Percentiles rank a stretch among this genome's conserved stretches.
These are phyloP conservation scores for Penicillium sp. DNA, from an alignment of 2,329 filamentous ascomycete genomes.

Conservation along the genomic window DNA sequence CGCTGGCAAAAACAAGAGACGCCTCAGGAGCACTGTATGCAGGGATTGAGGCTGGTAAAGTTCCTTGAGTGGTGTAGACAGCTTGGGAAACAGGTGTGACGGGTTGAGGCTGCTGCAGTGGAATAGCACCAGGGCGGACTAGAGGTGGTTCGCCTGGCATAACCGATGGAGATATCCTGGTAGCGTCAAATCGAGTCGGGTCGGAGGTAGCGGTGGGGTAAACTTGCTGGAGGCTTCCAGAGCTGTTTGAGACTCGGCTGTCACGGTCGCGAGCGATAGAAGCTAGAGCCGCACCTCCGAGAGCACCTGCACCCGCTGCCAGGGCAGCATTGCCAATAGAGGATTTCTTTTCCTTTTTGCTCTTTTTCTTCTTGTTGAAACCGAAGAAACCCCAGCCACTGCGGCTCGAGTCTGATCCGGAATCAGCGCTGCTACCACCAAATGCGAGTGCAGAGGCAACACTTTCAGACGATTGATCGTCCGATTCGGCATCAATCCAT, in stretches of 20 bases:
- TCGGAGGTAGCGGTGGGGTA: slow-evolving; percentile 69
- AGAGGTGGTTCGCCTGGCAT: slow-evolving; percentile 26
- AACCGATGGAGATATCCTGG: slow-evolving; percentile 28
- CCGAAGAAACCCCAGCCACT: slow-evolving; percentile 63
- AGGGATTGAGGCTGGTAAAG: slow-evolving; percentile 31
- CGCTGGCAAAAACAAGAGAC: slow-evolving; percentile 41
- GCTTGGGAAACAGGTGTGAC: slow-evolving; percentile 69
- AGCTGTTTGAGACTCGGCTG: slow-evolving; percentile 38
- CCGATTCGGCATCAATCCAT: slow-evolving; percentile 61
- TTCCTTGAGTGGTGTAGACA: slow-evolving; percentile 58
- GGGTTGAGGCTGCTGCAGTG: slow-evolving; percentile 84
- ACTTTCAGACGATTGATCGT: slow-evolving; percentile 54
- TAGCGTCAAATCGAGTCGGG: slow-evolving; percentile 61
- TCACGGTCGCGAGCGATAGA: slow-evolving; percentile 36
- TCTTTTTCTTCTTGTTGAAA: slow-evolving; percentile 52
- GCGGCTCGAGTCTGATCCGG: slow-evolving; percentile 57
- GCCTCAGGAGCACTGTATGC: slow-evolving; percentile 44
- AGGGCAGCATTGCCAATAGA: slow-evolving; percentile 32
- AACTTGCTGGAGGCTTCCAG: slow-evolving; percentile 56
- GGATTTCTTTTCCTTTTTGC: slow-evolving; percentile 31
- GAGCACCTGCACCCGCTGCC: slow-evolving; percentile 45
- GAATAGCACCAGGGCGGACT: slow-evolving; percentile 60
- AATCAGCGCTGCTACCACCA: slow-evolving; percentile 56
- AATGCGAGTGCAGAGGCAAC: slow-evolving; percentile 62
- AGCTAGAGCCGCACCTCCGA: slow-evolving; percentile 44